A percentile compares a stretch with the other conserved stretches of the same genome.
Conservation (phyloP, 495 filamentous ascomycete species). For the Aspergillus taichungensis region DNA sequence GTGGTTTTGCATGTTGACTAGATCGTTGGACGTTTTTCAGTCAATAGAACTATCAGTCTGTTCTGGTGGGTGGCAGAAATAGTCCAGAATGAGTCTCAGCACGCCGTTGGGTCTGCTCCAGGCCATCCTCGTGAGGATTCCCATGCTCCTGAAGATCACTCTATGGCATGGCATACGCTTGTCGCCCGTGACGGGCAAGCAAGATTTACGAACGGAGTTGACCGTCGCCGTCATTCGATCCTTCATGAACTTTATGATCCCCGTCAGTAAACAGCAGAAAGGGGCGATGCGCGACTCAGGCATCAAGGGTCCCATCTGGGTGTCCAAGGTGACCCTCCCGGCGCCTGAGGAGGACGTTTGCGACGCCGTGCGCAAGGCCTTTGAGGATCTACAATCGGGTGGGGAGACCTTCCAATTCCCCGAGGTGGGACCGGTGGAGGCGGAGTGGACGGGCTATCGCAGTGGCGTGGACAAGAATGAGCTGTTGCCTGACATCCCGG, state of each 20-base stretch:
- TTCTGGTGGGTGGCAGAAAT: too few relatives aligned
- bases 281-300: constrained; percentile 51
- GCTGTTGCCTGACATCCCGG: constrained; percentile 49
- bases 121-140: constrained; percentile 48
- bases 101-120: constrained; percentile 33
- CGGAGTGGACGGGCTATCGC: constrained; percentile 81
- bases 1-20: too few relatives aligned
- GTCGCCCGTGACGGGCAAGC: constrained; percentile 60
- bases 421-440: constrained; percentile 52
- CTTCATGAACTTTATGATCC: constrained; percentile 37
- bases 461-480: constrained; percentile 45
- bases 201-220: constrained; percentile 71
- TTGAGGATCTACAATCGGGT: constrained; percentile 51
- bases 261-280: constrained; percentile 57
- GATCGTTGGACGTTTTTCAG: too few relatives aligned
- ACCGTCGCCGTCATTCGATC: constrained; percentile 61
- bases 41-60: too few relatives aligned
- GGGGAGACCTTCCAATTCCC: constrained; percentile 45
- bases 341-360: constrained; percentile 49
- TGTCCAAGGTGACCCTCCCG: constrained; percentile 56
- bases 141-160: constrained; percentile 56
- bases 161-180: constrained; percentile 58
- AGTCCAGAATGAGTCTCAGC: constrained; percentile 26
- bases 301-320: constrained; percentile 74
- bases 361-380: constrained; percentile 49